A percentile compares a stretch with the other conserved stretches of the same genome.
Evolutionary conservation across 2,329 filamentous ascomycete genomes (phyloP).

Genomic region (Fusarium coffeatum): DNA sequence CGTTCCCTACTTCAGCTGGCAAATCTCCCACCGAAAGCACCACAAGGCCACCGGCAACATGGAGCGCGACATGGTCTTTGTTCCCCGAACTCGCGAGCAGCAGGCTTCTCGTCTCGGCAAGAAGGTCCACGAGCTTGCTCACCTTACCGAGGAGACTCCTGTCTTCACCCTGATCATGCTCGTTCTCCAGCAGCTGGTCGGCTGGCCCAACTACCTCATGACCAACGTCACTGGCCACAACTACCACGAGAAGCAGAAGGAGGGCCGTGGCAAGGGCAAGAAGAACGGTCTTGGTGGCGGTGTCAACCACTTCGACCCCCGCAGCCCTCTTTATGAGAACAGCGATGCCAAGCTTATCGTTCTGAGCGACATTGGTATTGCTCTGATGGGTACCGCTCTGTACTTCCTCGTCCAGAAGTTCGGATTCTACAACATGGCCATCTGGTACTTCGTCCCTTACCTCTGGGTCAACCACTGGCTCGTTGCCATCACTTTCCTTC

Average conservation of each 20-base stretch:
- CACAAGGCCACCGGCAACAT: slow-evolving; percentile 99
- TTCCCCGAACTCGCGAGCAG: slow-evolving; percentile 89
- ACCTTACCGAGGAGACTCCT: slow-evolving; percentile 95
- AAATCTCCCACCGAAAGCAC: slow-evolving; percentile 98
- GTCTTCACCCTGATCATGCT: slow-evolving; percentile 81
- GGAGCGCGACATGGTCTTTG: slow-evolving; percentile 98
- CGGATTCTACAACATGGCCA: slow-evolving; percentile 85
- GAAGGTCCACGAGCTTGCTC: slow-evolving; percentile 82
- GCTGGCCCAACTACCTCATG: slow-evolving; percentile 92
- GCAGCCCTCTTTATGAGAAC: slow-evolving; percentile 89
- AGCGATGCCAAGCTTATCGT: slow-evolving; percentile 89
- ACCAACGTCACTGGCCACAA: slow-evolving; percentile 97
- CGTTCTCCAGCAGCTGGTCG: slow-evolving; percentile 85
- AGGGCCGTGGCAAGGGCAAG: slow-evolving; percentile 95
- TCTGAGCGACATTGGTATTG: slow-evolving; percentile 85
- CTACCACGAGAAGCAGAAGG: slow-evolving; percentile 87
- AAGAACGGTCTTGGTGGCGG: slow-evolving; percentile 80
- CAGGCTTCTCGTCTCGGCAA: slow-evolving; percentile 81
- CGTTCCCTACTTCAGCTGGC: slow-evolving; percentile 99
- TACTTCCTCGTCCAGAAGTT: slow-evolving; percentile 78
- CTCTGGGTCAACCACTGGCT: slow-evolving; percentile 99
- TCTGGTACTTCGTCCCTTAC: slow-evolving; percentile 97
- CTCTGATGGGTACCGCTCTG: slow-evolving; percentile 70
- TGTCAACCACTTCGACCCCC: slow-evolving; percentile 95
- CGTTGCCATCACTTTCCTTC: slow-evolving; percentile 95